Percentiles rank a stretch among this genome's conserved stretches.
Conservation (phyloP, 2,329 filamentous ascomycete species). For the Polychaeton citri region DNA sequence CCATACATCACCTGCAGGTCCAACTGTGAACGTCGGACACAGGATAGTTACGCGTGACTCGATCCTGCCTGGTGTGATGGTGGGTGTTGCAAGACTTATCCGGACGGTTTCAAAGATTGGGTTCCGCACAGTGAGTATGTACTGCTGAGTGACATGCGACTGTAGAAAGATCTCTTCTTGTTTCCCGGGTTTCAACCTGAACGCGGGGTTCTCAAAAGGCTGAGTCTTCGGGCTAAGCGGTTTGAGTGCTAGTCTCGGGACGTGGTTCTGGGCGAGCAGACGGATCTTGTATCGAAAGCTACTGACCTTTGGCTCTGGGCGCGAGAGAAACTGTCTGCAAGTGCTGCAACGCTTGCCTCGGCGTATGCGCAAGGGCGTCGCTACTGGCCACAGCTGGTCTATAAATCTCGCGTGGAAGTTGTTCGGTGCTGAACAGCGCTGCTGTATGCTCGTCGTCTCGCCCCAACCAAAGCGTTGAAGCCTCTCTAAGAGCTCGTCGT, state of each 20-base stretch:
- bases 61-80: constrained; percentile 63
- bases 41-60: constrained; percentile 75
- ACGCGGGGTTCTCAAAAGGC: constrained; percentile 34
- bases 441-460: constrained; percentile 42
- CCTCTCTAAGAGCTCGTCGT: constrained; percentile 44
- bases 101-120: constrained; percentile 85
- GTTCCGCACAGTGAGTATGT: constrained; percentile 81
- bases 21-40: constrained; percentile 87
- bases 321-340: constrained; percentile 89
- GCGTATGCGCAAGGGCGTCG: constrained; percentile 76
- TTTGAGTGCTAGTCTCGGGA: constrained; percentile 66
- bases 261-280: constrained; percentile 70
- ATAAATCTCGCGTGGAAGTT: constrained; percentile 46
- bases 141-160: constrained; percentile 50
- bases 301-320: constrained; percentile 80
- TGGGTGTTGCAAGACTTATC: constrained; percentile 75
- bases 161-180: constrained; percentile 8
- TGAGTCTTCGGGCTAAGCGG: constrained; percentile 31
- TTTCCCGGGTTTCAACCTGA: constrained; percentile 8
- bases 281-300: constrained; percentile 88
- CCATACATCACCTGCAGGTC: constrained; percentile 86
- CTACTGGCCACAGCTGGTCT: constrained; percentile 65
- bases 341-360: constrained; percentile 84
- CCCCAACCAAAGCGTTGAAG: constrained; percentile 51
- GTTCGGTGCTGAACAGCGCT: constrained; percentile 37